Evolutionary conservation across 208 protist species (phyloP), one percentile per base, ranked within the genome.

Genomic region (Spongospora subterranea): DNA sequence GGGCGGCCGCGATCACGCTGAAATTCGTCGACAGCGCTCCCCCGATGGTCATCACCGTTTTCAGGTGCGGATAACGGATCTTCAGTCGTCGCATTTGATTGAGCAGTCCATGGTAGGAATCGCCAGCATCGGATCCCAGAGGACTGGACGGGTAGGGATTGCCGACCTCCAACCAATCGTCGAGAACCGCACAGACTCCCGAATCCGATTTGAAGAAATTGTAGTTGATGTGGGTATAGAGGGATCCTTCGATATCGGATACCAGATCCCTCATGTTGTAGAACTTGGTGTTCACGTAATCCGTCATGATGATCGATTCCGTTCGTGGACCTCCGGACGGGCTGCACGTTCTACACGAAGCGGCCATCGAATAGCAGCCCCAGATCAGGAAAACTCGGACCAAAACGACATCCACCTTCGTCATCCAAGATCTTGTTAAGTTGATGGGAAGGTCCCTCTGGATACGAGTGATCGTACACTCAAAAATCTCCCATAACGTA

Each of bases 51-150:
- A 82, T 6, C 17, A 82, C 35, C n/a, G 71, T 82, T 43, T 82
- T 82, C 71, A 82, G n/a, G 71, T 82, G 71, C n/a, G 71, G 71
- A 43, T 82, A 82, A 13, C 11, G 11, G 35, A 82, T 6, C 35
- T 82, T 82, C 71, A 82, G n/a, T 20, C 71, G 71, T 82, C 71
- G 71, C 6, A 35, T 13, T 43, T 82, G 71, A n/a, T 82, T 82
- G 17, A 82, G 40, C 17, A 40, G 6, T n/a, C 71, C 71, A 20
- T 82, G 6, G 40, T 82, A 82, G 6, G 71, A n/a, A n/a, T 82
- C 71, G n/a, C n/a, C n/a, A n/a, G n/a, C n/a, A 43, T 82, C 71
- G n/a, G n/a, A 35, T 43, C 71, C 71, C 35, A 82, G n/a, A 20
- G 71, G 13, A 20, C 11, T 82, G 40, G 17, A 39, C n/a, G 35